Percentiles rank a stretch among this genome's conserved stretches.
Evolutionary conservation across 305 asterid species (phyloP).

Genomic region (Salvia sclarea): DNA sequence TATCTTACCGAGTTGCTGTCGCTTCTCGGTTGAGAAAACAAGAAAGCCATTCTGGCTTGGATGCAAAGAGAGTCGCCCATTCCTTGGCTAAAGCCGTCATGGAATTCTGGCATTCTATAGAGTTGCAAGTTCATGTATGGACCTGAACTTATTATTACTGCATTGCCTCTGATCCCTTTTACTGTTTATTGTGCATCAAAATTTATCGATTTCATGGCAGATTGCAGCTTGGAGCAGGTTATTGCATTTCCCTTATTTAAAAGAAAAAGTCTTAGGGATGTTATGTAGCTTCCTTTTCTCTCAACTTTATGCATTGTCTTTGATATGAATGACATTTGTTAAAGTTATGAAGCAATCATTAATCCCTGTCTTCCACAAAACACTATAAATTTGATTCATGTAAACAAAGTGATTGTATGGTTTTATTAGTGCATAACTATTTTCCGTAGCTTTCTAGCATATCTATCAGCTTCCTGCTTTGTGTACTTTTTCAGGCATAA

Average conservation of each 20-base stretch:
- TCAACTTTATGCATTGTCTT: constrained; percentile 1
- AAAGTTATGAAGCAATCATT: not conserved
- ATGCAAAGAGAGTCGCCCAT: constrained; percentile 63
- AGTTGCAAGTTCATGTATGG: constrained; percentile 45
- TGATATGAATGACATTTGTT: not conserved
- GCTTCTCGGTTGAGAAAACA: constrained; percentile 52
- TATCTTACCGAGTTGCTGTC: constrained; percentile 60
- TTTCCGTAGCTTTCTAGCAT: not conserved
- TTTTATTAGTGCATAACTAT: not conserved
- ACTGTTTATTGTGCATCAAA: constrained; percentile 9
- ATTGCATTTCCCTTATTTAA: not conserved
- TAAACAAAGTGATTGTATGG: constrained; percentile 5
- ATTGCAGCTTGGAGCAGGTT: constrained; percentile 12
- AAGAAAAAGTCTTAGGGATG: not conserved
- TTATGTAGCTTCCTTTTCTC: not conserved
- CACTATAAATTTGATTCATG: not conserved
- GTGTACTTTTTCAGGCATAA: not conserved
- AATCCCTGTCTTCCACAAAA: constrained; percentile 7
- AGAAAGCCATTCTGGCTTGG: constrained; percentile 45
- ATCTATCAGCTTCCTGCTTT: not conserved
- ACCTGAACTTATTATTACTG: constrained; percentile 18
- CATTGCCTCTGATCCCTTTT: constrained; percentile 17
- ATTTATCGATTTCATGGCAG: not conserved
- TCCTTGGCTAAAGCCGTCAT: constrained; percentile 74
- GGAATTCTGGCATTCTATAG: constrained; percentile 82